Evolutionary conservation across 1,139 yeast species (phyloP), one percentile per base, ranked within the genome.

Genomic region (Kurtzmaniella quercitrusa): DNA sequence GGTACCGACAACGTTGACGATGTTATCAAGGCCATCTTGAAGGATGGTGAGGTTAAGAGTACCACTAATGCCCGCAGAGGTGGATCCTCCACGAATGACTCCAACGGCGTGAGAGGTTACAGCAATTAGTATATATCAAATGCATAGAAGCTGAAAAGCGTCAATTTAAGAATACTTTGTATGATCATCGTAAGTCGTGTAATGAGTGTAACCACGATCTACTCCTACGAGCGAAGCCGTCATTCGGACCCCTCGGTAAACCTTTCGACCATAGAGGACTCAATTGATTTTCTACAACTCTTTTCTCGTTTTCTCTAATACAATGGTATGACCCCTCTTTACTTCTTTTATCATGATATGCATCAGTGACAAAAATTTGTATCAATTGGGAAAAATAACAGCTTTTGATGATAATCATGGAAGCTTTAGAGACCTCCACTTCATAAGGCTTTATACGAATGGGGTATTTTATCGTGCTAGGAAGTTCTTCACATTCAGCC

Each of bases 21-120:
- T 38, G 71, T 76, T 22, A 72, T 85, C 45, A 74, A 73, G 48
- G 57, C 62, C 46, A 84, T 86, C 42, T 57, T 86, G 48, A 63
- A 61, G 37, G 67, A 76, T 17, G 95, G 95, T 41, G 58, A 67
- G 14, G 66, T 73, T 45, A 74, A 76, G 54, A 66, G 64, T 35
- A 50, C 60, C 4, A 47, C 52, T 1, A 16, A 38, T 12, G 42
- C 63, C 20, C 44, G 46, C 9, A 53, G 47, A 21, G 59, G 57
- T 11, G 49, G 50, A 39, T 43, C 49, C 20, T 49, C 65, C 26
- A 65, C 57, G 17, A 73, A 72, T 45, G 77, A 71, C 48, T 59
- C 75, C 1, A 63, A 54, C 42, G 76, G 75, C 36, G 63, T 60
- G 32, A 62, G 68, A 34, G 46, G 55, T 38, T 50, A 64, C 37